Evolutionary conservation across 805 yeast species (phyloP).

Genomic region (Yamadazyma nakazawae): DNA sequence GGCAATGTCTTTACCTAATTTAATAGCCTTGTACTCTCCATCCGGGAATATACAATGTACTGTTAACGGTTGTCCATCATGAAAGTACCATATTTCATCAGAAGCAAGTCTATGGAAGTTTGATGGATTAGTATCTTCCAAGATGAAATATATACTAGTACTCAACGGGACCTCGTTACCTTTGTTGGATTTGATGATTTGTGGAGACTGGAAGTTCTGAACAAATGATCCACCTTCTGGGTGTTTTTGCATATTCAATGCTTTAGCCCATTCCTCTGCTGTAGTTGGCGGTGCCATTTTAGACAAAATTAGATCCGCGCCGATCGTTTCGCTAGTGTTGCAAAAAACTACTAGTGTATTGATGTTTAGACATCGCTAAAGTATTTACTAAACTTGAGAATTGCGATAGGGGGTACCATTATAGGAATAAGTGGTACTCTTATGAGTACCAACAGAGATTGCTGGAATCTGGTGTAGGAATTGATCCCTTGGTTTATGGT

Average conservation of each 20-base stretch:
- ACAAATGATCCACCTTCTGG: conserved; percentile 23
- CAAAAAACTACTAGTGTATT: too few species aligned
- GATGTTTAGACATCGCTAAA: too few species aligned
- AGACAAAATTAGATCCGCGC: background rate
- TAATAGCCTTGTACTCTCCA: conserved; percentile 16
- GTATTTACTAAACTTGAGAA: too few species aligned
- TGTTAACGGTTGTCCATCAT: conserved; percentile 20
- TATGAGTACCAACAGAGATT: too few species aligned
- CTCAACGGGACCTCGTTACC: conserved; percentile 21
- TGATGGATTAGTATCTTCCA: conserved; percentile 19
- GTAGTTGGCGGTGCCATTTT: conserved; percentile 6
- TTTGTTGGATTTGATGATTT: conserved; percentile 15
- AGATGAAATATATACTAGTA: conserved; percentile 21
- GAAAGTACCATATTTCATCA: conserved; percentile 24
- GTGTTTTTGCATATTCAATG: conserved; percentile 14
- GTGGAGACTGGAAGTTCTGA: conserved; percentile 14
- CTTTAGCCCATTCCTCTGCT: conserved; percentile 14
- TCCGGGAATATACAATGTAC: conserved; percentile 21
- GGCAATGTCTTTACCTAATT: conserved; percentile 15
- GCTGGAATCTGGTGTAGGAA: too few species aligned
- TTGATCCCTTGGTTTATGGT: too few species aligned
- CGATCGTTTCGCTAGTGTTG: background rate
- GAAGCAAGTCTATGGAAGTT: conserved; percentile 21
- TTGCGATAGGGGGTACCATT: too few species aligned
- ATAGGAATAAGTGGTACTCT: too few species aligned